Percentiles rank a stretch among this genome's conserved stretches.
phyloP scores from a whole-genome alignment of 306 rosid genomes.

The Trichosanthes truncata region DNA sequence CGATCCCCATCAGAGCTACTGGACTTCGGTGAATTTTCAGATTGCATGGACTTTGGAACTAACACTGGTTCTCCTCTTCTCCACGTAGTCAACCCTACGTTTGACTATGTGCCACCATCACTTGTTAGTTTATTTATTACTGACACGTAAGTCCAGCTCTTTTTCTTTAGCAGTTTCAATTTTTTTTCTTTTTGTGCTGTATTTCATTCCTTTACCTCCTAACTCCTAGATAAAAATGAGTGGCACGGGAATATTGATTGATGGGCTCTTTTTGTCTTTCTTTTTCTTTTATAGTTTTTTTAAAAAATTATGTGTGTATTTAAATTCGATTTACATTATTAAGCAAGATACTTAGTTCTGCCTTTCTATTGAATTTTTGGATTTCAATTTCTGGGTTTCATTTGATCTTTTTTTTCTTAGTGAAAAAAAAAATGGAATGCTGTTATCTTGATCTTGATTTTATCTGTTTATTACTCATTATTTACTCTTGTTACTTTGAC shows the following conservation, averaged over 20 bases:
- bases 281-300: neutral
- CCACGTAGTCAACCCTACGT: slow-evolving; percentile 83
- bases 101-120: slow-evolving; percentile 91
- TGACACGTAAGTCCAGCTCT: slow-evolving; percentile 74
- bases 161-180: neutral
- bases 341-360: neutral
- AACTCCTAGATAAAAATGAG: neutral
- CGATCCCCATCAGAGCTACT: slow-evolving; percentile 97
- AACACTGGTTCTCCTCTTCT: slow-evolving; percentile 65
- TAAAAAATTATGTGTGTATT: neutral
- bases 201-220: neutral
- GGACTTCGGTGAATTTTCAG: slow-evolving; percentile 96
- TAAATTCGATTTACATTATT: neutral
- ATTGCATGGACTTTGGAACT: slow-evolving; percentile 77
- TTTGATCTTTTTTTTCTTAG: neutral
- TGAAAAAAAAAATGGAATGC: neutral
- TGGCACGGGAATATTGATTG: neutral
- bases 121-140: slow-evolving; percentile 87
- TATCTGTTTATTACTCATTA: slow-evolving; percentile 4
- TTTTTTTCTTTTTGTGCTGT: neutral
- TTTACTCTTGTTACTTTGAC: slow-evolving; percentile 22
- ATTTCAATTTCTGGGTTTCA: neutral
- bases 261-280: neutral
- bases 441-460: neutral
- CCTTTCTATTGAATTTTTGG: neutral